These are phyloP conservation scores for Geotrichum australiense DNA, from an alignment of 1,139 yeast species.

Conservation along the genomic window DNA sequence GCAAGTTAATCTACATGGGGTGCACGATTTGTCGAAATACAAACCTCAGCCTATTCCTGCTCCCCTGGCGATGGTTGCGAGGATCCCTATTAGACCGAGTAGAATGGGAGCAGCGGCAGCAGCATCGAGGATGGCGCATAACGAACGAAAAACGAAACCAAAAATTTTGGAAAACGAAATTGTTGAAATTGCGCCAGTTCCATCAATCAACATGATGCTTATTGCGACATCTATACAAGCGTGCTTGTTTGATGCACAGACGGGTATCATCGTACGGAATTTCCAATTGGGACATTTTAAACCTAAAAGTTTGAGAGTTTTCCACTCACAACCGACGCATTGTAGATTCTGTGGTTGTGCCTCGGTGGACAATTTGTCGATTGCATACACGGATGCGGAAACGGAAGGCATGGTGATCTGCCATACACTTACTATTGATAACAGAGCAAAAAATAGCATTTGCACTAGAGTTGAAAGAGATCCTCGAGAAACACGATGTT, in stretches of 20 bases:
- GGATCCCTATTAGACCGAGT: slow-evolving; percentile 13
- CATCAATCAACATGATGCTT: slow-evolving; percentile 30
- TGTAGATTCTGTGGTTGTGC: slow-evolving; percentile 90
- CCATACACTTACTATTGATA: slow-evolving; percentile 68
- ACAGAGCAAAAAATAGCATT: slow-evolving; percentile 69
- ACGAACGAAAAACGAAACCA: slow-evolving; percentile 14
- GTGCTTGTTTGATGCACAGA: slow-evolving; percentile 60
- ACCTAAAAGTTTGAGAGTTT: slow-evolving; percentile 53
- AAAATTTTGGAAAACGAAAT: slow-evolving; percentile 19
- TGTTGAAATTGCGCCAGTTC: slow-evolving; percentile 25
- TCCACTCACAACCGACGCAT: slow-evolving; percentile 80
- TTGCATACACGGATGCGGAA: slow-evolving; percentile 60
- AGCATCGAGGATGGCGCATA: neutral
- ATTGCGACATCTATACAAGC: slow-evolving; percentile 25
- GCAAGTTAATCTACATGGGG: slow-evolving; percentile 16
- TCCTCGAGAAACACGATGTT: slow-evolving; percentile 81
- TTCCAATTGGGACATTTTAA: slow-evolving; percentile 58
- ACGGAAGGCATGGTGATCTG: slow-evolving; percentile 49
- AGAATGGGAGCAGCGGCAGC: slow-evolving; percentile 6
- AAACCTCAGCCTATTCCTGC: slow-evolving; percentile 19
- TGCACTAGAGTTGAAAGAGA: slow-evolving; percentile 89
- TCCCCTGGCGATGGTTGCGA: slow-evolving; percentile 18
- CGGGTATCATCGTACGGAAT: slow-evolving; percentile 55
- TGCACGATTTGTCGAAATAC: slow-evolving; percentile 17
- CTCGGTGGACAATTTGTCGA: slow-evolving; percentile 62